These are phyloP conservation scores for Camelina neglecta DNA, from an alignment of 345 rosid genomes.

Conservation along the genomic window DNA sequence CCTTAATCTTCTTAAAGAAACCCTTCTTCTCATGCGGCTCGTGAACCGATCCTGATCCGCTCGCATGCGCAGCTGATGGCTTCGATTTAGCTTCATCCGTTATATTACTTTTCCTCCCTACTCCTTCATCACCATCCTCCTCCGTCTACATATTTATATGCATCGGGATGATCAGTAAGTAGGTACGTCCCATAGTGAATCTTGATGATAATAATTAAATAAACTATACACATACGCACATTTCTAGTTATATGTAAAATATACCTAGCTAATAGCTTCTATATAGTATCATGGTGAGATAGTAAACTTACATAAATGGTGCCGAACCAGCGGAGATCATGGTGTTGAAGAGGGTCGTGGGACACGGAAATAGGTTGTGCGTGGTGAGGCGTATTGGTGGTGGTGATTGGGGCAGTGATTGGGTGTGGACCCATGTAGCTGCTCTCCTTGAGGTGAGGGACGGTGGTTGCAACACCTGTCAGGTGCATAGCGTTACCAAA, in stretches of 20 bases:
- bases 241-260: background rate
- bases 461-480: slow-evolving; percentile 60
- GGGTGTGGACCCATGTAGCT: slow-evolving; percentile 44
- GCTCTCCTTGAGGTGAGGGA: slow-evolving; percentile 39
- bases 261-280: background rate
- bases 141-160: slow-evolving; percentile 32
- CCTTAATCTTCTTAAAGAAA: slow-evolving; percentile 60
- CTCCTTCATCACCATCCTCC: slow-evolving; percentile 62
- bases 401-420: slow-evolving; percentile 38
- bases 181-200: background rate
- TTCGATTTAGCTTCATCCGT: slow-evolving; percentile 63
- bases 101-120: slow-evolving; percentile 54
- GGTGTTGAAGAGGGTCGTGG: slow-evolving; percentile 22
- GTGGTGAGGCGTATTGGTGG: slow-evolving; percentile 39
- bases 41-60: slow-evolving; percentile 17
- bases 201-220: background rate
- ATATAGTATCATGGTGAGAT: background rate
- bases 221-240: too few relatives aligned
- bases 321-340: slow-evolving; percentile 12
- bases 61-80: slow-evolving; percentile 25
- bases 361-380: slow-evolving; percentile 36
- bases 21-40: slow-evolving; percentile 56
- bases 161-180: background rate
- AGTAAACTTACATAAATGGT: slow-evolving; percentile 21
- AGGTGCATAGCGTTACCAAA: slow-evolving; percentile 61